A percentile compares a stretch with the other conserved stretches of the same genome.
These are phyloP conservation scores for Hypoxylon sp. DNA, from an alignment of 2,329 filamentous ascomycete genomes.

Conservation along the genomic window DNA sequence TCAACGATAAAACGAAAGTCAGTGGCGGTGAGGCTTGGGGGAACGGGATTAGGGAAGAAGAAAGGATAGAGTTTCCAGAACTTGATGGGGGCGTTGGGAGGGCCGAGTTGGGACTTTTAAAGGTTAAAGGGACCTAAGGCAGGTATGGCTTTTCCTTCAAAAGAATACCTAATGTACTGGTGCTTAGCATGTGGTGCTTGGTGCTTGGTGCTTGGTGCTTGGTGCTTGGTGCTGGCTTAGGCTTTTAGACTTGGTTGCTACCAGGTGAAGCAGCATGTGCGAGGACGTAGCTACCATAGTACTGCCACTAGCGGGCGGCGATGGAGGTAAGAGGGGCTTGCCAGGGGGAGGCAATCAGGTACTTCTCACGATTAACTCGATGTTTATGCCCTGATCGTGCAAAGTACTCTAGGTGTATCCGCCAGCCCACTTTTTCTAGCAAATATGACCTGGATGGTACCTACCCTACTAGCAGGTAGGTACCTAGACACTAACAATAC, in stretches of 20 bases:
- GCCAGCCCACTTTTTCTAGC: not conserved
- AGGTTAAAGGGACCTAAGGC: constrained; percentile 25
- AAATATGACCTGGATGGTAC: constrained; percentile 24
- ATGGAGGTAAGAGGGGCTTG: constrained; percentile 35
- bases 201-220: too few relatives aligned
- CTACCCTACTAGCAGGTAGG: not conserved
- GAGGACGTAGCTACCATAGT: constrained; percentile 39
- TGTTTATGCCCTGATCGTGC: constrained; percentile 37
- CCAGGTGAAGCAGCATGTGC: constrained; percentile 43
- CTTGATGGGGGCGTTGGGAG: constrained; percentile 38
- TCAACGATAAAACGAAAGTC: constrained; percentile 46
- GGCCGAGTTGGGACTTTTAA: constrained; percentile 42
- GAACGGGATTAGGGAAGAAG: constrained; percentile 33
- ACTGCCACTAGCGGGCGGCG: constrained; percentile 32
- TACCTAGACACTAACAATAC: constrained; percentile 4
- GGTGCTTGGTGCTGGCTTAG: constrained; percentile 27
- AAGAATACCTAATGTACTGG: constrained; percentile 26
- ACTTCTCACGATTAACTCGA: constrained; percentile 23
- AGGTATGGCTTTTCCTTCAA: constrained; percentile 38
- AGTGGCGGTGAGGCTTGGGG: constrained; percentile 40
- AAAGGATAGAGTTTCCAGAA: constrained; percentile 44
- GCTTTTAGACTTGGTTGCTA: constrained; percentile 42
- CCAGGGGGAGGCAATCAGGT: constrained; percentile 21
- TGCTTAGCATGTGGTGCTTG: not conserved
- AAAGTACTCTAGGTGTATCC: constrained; percentile 29